Evolutionary conservation across 768 basidiomycete species (phyloP), one percentile per base, ranked within the genome.

Genomic region (Mycena epipterygia): DNA sequence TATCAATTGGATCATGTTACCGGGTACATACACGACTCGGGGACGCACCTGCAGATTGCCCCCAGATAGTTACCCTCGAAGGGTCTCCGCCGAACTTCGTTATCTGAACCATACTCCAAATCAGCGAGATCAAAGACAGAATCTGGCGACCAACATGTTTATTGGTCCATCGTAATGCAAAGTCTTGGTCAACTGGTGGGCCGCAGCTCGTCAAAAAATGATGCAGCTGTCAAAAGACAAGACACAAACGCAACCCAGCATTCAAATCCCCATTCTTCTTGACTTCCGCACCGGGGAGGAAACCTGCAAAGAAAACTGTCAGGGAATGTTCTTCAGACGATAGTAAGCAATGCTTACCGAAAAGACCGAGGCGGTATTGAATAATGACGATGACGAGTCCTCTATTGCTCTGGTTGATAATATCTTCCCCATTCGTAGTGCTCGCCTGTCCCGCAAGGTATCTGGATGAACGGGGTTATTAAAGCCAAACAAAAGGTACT

Each of bases 341-440:
- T 23, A 49, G 1, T 8, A n/a, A 6, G 13, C 21, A n/a, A n/a
- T 33, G 2, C 62, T 12, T n/a, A 58, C 68, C 62, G 27, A 83
- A 85, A 2, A 84, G 59, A 1, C 85, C 85, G 9, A 86, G 72
- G 13, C 85, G 79, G 64, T 86, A 86, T 70, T 86, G 85, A 16
- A 84, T 79, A 32, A 81, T 67, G 21, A 86, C 84, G 9, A 79
- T 78, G 0, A 85, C 76, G 1, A 82, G 76, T 5, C 77, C 77
- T 23, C 81, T 78, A 19, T 77, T 78, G 35, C 83, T 77, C 69
- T 80, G 79, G 5, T 76, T 71, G n/a, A 85, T 76, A 19, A 86
- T 71, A 61, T 83, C 82, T 41, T 80, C 77, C 19, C 83, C 84
- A 52, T 77, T 71, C 60, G 73, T 81, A 1, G 42, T 23, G 4